These are phyloP conservation scores for Debaryomyces hansenii DNA, from an alignment of 805 yeast genomes.

Conservation along the genomic window DNA sequence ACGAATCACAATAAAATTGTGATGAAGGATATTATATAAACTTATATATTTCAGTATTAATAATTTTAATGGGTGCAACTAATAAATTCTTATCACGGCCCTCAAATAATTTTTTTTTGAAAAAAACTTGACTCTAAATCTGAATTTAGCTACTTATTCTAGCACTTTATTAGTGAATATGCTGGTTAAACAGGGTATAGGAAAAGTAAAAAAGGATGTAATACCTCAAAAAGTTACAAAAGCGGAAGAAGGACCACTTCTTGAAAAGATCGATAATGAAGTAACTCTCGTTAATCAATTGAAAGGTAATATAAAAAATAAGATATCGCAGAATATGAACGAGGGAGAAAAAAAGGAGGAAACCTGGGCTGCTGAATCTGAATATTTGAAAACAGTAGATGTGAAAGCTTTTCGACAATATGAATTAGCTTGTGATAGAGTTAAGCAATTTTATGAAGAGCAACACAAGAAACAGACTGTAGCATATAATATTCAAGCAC, in stretches of 20 bases:
- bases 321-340: background rate
- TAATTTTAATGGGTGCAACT: no score
- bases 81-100: no score
- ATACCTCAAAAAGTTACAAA: background rate
- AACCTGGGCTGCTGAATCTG: conserved; percentile 28
- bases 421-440: conserved; percentile 68
- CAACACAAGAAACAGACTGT: conserved; percentile 73
- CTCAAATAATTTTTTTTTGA: no score
- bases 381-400: conserved; percentile 32
- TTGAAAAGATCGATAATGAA: conserved; percentile 30
- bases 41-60: background rate
- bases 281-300: conserved; percentile 23
- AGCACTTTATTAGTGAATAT: no score
- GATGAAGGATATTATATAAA: background rate
- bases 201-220: background rate
- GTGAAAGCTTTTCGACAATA: conserved; percentile 57
- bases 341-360: conserved; percentile 7
- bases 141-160: no score
- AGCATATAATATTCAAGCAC: conserved; percentile 68
- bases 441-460: conserved; percentile 62
- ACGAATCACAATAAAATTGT: background rate
- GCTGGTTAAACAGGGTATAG: no score
- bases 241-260: conserved; percentile 7
- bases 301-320: conserved; percentile 12
- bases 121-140: no score